These are phyloP conservation scores for Pistacia atlantica DNA, from an alignment of 345 rosid species.

Conservation along the genomic window DNA sequence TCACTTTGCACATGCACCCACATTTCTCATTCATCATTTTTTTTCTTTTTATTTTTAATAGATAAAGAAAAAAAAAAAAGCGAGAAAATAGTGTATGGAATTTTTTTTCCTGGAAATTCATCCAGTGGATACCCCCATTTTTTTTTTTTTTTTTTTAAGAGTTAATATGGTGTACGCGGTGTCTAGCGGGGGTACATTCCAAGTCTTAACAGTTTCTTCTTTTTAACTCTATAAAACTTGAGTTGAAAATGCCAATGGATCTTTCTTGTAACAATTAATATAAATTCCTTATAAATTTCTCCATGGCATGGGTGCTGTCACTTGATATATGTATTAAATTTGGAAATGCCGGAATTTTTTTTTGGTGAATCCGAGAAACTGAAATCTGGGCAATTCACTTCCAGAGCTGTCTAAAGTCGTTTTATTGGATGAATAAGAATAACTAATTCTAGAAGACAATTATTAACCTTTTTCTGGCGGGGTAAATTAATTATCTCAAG, in stretches of 20 bases:
- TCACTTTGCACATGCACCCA: slow-evolving; percentile 10
- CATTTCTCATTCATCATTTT: slow-evolving; percentile 6
- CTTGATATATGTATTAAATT: no score
- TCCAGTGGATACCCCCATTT: slow-evolving; percentile 8
- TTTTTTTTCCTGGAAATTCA: slow-evolving; percentile 1
- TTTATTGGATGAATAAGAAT: no score
- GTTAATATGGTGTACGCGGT: slow-evolving; percentile 10
- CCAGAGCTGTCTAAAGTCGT: no score
- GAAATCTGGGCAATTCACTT: no score
- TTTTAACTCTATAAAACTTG: background rate
- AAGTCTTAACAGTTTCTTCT: background rate
- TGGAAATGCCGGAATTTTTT: no score
- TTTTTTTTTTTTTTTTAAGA: background rate
- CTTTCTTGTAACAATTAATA: background rate
- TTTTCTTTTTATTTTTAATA: slow-evolving; percentile 22
- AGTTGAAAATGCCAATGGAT: background rate
- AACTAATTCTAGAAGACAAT: no score
- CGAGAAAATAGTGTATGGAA: slow-evolving; percentile 1
- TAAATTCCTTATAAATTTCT: no score
- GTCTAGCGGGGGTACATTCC: background rate
- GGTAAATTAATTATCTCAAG: no score
- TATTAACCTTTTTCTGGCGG: no score
- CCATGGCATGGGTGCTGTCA: no score
- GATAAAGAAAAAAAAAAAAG: background rate
- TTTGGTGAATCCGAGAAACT: no score